A percentile compares a stretch with the other conserved stretches of the same genome.
Evolutionary conservation across 2,329 filamentous ascomycete genomes (phyloP).

Genomic region (Verticillium klebahnii): DNA sequence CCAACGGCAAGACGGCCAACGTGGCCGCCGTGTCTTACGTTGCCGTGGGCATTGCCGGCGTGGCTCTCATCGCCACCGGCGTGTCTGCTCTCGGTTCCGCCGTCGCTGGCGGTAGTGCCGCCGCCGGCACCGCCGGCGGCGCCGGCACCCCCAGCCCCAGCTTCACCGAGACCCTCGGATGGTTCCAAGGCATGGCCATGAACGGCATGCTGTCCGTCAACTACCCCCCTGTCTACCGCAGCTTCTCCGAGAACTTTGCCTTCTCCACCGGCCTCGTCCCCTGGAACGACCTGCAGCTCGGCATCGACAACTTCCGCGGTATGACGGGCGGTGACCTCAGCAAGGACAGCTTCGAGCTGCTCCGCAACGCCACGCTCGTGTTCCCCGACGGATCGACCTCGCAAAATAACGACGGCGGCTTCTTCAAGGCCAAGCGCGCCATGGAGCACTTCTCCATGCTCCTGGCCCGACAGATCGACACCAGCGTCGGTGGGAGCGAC

Average conservation of each 20-base stretch:
- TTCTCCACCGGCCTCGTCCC: conserved; percentile 84
- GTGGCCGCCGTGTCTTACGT: conserved; percentile 76
- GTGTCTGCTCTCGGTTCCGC: conserved; percentile 63
- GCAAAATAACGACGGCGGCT: conserved; percentile 5
- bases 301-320: conserved; percentile 79
- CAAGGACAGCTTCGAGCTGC: conserved; percentile 66
- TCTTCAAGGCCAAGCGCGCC: conserved; percentile 36
- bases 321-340: conserved; percentile 85
- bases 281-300: conserved; percentile 73
- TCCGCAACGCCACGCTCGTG: conserved; percentile 72
- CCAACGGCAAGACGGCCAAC: conserved; percentile 80
- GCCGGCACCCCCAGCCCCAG: conserved; percentile 69
- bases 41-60: conserved; percentile 80
- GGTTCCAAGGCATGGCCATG: conserved; percentile 91
- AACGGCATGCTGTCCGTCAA: conserved; percentile 94
- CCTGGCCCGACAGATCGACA: conserved; percentile 46
- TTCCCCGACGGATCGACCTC: conserved; percentile 56
- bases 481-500: conserved; percentile 33
- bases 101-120: conserved; percentile 48
- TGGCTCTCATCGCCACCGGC: conserved; percentile 70
- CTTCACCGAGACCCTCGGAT: conserved; percentile 79
- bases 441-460: conserved; percentile 43
- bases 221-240: conserved; percentile 82
- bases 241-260: conserved; percentile 87
- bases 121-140: conserved; percentile 53